phyloP scores from a whole-genome alignment of 768 basidiomycete genomes.

The Obba rivulosa region DNA sequence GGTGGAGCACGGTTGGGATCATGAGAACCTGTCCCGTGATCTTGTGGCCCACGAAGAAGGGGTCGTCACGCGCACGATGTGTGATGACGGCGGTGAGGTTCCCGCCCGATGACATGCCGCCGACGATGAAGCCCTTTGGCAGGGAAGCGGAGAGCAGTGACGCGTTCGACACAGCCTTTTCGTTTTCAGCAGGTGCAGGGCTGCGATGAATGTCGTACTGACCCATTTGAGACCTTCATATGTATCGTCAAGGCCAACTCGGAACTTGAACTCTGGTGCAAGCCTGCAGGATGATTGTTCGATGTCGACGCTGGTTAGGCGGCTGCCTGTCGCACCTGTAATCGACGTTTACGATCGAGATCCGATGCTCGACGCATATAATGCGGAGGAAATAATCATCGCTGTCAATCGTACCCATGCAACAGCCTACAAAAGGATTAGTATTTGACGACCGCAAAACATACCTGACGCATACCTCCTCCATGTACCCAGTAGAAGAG shows the following conservation, averaged over 20 bases:
- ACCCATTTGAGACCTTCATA: slow-evolving; percentile 22
- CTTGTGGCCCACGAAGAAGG: slow-evolving; percentile 13
- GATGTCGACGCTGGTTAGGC: neutral
- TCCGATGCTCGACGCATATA: slow-evolving; percentile 9
- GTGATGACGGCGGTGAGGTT: slow-evolving; percentile 19
- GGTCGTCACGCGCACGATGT: slow-evolving; percentile 21
- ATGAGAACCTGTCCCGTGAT: slow-evolving; percentile 23
- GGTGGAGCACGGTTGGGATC: slow-evolving; percentile 12
- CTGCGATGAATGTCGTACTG: slow-evolving; percentile 1
- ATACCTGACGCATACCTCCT: slow-evolving; percentile 6
- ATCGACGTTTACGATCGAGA: slow-evolving; percentile 16
- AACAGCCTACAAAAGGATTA: slow-evolving; percentile 2
- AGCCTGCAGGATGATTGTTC: slow-evolving; percentile 14
- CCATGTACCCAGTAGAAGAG: slow-evolving; percentile 7
- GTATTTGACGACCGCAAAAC: too few species aligned
- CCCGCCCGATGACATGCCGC: slow-evolving; percentile 21
- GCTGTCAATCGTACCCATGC: slow-evolving; percentile 5
- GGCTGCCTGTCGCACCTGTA: slow-evolving; percentile 13
- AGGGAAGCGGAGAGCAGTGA: slow-evolving; percentile 10
- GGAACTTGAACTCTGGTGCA: slow-evolving; percentile 22
- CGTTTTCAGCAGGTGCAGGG: too few species aligned
- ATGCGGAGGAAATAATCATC: slow-evolving; percentile 16
- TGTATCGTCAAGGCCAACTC: slow-evolving; percentile 15
- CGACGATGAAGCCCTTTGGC: slow-evolving; percentile 22
- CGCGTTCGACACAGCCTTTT: slow-evolving; percentile 9